Conservation (phyloP, 2,329 filamentous ascomycete species). For the Botryosphaeria dothidea region DNA sequence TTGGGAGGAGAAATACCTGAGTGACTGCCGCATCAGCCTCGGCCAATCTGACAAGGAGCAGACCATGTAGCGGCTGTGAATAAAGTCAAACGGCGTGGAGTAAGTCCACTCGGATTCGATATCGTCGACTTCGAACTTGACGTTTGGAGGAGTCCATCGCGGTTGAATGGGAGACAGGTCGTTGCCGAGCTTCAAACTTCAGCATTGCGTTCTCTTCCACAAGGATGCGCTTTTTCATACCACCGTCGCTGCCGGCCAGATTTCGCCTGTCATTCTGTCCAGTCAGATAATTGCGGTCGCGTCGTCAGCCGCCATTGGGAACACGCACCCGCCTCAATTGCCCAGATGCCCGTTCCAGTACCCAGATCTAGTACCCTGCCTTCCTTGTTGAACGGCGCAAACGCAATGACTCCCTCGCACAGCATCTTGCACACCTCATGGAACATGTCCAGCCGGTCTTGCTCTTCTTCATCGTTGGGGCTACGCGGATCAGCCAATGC, state of each 20-base stretch:
- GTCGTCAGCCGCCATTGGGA: not conserved
- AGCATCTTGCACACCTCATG: slow-evolving; percentile 30
- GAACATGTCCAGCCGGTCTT: slow-evolving; percentile 33
- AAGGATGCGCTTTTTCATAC: slow-evolving; percentile 32
- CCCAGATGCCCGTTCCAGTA: too few relatives aligned
- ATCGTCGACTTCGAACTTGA: slow-evolving; percentile 65
- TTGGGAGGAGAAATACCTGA: slow-evolving; percentile 30
- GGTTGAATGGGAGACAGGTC: slow-evolving; percentile 55
- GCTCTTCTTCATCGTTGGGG: slow-evolving; percentile 27
- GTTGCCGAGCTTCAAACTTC: slow-evolving; percentile 32
- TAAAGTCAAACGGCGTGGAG: slow-evolving; percentile 55
- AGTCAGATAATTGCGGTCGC: not conserved
- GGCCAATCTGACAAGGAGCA: slow-evolving; percentile 56
- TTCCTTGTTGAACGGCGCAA: slow-evolving; percentile 34
- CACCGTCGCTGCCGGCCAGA: slow-evolving; percentile 36
- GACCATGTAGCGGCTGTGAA: slow-evolving; percentile 55
- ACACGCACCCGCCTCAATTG: slow-evolving; percentile 12
- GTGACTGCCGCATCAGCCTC: slow-evolving; percentile 50
- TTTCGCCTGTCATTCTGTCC: slow-evolving; percentile 22
- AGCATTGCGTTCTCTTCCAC: slow-evolving; percentile 17
- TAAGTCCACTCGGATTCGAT: slow-evolving; percentile 60
- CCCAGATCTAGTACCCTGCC: slow-evolving; percentile 28
- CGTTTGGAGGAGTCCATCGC: slow-evolving; percentile 54
- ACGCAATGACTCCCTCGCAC: slow-evolving; percentile 19
- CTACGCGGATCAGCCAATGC: slow-evolving; percentile 22